These are phyloP conservation scores for Venturia aucupariae DNA, from an alignment of 2,329 filamentous ascomycete species.

Conservation along the genomic window DNA sequence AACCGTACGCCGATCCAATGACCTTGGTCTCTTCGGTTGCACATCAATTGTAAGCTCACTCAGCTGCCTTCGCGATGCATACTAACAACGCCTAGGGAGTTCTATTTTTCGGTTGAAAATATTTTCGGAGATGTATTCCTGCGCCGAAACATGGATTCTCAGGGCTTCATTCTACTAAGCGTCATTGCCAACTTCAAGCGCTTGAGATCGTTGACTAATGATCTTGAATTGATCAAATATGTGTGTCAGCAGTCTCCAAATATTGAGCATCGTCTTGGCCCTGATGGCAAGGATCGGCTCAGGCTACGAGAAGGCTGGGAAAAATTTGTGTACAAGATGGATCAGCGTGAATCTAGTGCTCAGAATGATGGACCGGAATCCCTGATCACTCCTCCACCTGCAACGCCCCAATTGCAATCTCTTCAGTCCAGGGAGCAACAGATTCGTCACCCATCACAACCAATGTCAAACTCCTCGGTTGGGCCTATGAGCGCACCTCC, in stretches of 20 bases:
- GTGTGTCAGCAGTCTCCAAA: constrained; percentile 63
- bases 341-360: constrained; percentile 62
- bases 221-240: constrained; percentile 63
- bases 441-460: constrained; percentile 7
- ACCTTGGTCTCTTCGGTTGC: constrained; percentile 49
- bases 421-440: neutral
- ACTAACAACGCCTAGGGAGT: constrained; percentile 55
- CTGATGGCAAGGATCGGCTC: constrained; percentile 70
- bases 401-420: constrained; percentile 20
- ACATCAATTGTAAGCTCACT: constrained; percentile 45
- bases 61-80: neutral
- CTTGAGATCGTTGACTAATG: constrained; percentile 61
- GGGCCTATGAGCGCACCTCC: neutral
- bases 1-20: constrained; percentile 49
- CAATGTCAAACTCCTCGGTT: neutral
- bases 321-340: constrained; percentile 43
- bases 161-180: constrained; percentile 77
- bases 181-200: constrained; percentile 83
- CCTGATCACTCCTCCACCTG: constrained; percentile 31
- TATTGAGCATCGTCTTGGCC: constrained; percentile 65
- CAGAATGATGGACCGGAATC: constrained; percentile 61
- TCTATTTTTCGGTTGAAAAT: constrained; percentile 96
- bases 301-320: constrained; percentile 69
- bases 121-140: constrained; percentile 87
- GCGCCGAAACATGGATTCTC: constrained; percentile 84